Base-by-base conservation (phyloP, 2,329 filamentous ascomycete species). In the Cladophialophora psammophila region DNA sequence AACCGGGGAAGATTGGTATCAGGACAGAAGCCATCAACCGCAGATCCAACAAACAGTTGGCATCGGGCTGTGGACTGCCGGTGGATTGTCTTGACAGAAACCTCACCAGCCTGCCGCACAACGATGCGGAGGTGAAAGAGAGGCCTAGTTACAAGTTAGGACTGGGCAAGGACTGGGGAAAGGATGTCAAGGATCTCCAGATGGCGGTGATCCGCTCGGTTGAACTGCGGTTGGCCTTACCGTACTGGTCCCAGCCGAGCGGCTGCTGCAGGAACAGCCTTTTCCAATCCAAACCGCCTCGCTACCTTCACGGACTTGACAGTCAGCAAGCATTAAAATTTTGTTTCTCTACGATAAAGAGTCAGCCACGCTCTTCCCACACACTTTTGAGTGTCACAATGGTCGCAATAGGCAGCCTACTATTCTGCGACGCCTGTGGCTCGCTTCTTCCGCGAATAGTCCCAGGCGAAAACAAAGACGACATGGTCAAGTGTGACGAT, bases 381-480 rank as follows among this genome's bases (percentile, higher is more conserved):
- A 18, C 32, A 38, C 42, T 8, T 7, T 18, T n/a, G 20, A 15
- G 38, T 34, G 12, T 18, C 70, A 72, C 66, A 65, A 97, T 97
- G 94, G 89, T 94, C 71, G 89, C 92, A 18, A 93, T 97, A 72
- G 94, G 93, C 64, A 94, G 93, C 60, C 85, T 98, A 48, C 90
- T 97, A 40, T 98, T 98, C 80, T 98, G 94, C 83, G 92, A 86
- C 62, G 92, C 94, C 77, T 98, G 94, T 79, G 94, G 94, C 69
- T 96, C 96, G 78, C 85, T 97, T 3, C 84, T 98, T 48, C 93
- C 95, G 61, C 87, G 90, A 91, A 55, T 90, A 90, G 70, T 92
- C 91, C 68, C 90, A 89, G 66, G 85, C 3, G 57, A 68, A 32
- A 63, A 68, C 18, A 31, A 88, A 72, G 91, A 93, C 76, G 90